phyloP scores from a whole-genome alignment of 2,329 filamentous ascomycete genomes.

The Hortaea sp. region DNA sequence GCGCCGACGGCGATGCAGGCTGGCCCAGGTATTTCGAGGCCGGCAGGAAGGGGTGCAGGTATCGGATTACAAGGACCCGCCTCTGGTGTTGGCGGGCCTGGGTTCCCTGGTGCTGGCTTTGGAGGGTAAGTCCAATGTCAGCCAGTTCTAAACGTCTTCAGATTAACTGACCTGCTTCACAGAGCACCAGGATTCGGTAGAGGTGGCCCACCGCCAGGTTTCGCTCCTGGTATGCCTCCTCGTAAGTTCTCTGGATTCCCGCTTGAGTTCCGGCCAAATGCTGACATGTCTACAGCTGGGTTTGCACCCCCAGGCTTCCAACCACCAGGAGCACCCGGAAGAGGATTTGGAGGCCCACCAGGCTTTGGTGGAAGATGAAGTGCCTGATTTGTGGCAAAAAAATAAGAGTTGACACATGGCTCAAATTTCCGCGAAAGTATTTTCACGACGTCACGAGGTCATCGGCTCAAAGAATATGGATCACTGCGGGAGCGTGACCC shows the following conservation, averaged over 20 bases:
- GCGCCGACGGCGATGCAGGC: conserved; percentile 60
- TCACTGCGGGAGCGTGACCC: not conserved
- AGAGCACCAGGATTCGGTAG: conserved; percentile 18
- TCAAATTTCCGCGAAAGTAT: not conserved
- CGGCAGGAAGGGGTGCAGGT: conserved; percentile 69
- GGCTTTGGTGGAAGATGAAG: conserved; percentile 20
- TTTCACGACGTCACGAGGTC: not conserved
- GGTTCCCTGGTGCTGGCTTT: conserved; percentile 44
- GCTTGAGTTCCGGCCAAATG: not conserved
- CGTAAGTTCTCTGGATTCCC: conserved; percentile 1
- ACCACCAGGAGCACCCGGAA: conserved; percentile 40
- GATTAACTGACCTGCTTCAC: not conserved
- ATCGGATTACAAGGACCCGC: conserved; percentile 82
- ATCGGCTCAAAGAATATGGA: not conserved
- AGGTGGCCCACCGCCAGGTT: conserved; percentile 52
- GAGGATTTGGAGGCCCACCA: conserved; percentile 19
- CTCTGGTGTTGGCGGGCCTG: conserved; percentile 73
- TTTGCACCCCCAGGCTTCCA: conserved; percentile 54
- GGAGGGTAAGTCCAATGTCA: conserved; percentile 26
- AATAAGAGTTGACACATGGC: not conserved
- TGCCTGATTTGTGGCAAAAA: not conserved
- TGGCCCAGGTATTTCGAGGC: conserved; percentile 82
- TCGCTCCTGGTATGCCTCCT: conserved; percentile 51
- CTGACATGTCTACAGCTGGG: conserved; percentile 9
- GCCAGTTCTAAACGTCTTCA: not conserved